phyloP scores from a whole-genome alignment of 108 stramenopile genomes.

The Epithemia pelagica region DNA sequence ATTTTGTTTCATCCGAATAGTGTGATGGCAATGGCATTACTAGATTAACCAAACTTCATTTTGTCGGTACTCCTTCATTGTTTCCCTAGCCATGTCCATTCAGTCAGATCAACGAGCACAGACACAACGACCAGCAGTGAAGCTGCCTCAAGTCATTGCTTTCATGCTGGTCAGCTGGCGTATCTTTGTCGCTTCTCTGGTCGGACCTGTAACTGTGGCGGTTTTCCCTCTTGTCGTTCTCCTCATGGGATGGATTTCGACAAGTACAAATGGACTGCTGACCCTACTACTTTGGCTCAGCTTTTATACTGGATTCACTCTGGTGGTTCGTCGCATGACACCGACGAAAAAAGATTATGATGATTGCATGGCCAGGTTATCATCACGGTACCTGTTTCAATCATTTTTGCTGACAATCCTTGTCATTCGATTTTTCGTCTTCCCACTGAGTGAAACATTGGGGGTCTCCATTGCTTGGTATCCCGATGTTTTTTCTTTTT shows the following conservation, averaged over 20 bases:
- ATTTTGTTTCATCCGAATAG: too few relatives aligned
- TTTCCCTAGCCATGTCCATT: too few relatives aligned
- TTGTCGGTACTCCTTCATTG: too few relatives aligned
- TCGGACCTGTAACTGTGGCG: neutral
- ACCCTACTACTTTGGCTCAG: neutral
- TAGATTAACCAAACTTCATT: too few relatives aligned
- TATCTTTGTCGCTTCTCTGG: neutral
- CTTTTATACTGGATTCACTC: neutral
- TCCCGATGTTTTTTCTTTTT: neutral
- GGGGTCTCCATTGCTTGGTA: neutral
- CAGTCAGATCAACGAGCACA: neutral
- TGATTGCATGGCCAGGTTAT: neutral
- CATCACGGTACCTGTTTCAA: neutral
- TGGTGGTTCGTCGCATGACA: neutral
- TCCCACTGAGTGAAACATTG: neutral
- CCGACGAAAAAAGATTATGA: neutral
- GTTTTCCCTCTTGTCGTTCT: neutral
- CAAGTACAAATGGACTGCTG: neutral
- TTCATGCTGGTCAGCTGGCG: neutral
- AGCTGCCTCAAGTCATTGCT: neutral
- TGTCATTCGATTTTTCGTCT: neutral
- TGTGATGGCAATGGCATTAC: too few relatives aligned
- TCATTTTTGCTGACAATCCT: neutral
- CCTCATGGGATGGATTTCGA: neutral
- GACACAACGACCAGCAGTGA: neutral